Conservation (phyloP, 495 filamentous ascomycete species). For the Trichoderma orchidacearum region DNA sequence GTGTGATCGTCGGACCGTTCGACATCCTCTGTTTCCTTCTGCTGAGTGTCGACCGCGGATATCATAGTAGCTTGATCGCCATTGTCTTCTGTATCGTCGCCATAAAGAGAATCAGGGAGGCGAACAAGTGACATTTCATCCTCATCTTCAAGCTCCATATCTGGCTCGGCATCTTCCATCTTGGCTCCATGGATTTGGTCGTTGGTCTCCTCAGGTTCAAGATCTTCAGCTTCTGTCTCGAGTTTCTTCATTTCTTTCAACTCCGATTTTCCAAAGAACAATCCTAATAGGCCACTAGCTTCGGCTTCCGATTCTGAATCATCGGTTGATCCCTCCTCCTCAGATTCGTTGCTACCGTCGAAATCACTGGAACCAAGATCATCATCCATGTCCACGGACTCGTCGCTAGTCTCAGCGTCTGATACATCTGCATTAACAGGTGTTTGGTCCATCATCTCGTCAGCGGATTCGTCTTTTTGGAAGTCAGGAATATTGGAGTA, state of each 20-base stretch:
- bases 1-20: not conserved
- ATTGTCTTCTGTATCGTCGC: not conserved
- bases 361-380: slow-evolving; percentile 56
- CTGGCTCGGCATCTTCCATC: slow-evolving; percentile 10
- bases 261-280: slow-evolving; percentile 41
- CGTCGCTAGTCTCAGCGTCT: slow-evolving; percentile 55
- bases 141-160: not conserved
- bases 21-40: not conserved
- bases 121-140: slow-evolving; percentile 1
- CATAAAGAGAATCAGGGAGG: not conserved
- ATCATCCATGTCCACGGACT: slow-evolving; percentile 82
- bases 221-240: slow-evolving; percentile 7
- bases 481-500: slow-evolving; percentile 41
- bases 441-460: slow-evolving; percentile 4
- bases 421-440: slow-evolving; percentile 16
- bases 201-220: not conserved
- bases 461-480: slow-evolving; percentile 5
- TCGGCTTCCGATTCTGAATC: not conserved
- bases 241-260: slow-evolving; percentile 23
- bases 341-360: slow-evolving; percentile 23
- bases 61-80: not conserved
- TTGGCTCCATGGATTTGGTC: not conserved
- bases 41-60: not conserved
- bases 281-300: slow-evolving; percentile 37
- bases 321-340: slow-evolving; percentile 18